Percentiles rank a stretch among this genome's conserved stretches.
Conservation (phyloP, 2,329 filamentous ascomycete species). For the Penicillium sp. region DNA sequence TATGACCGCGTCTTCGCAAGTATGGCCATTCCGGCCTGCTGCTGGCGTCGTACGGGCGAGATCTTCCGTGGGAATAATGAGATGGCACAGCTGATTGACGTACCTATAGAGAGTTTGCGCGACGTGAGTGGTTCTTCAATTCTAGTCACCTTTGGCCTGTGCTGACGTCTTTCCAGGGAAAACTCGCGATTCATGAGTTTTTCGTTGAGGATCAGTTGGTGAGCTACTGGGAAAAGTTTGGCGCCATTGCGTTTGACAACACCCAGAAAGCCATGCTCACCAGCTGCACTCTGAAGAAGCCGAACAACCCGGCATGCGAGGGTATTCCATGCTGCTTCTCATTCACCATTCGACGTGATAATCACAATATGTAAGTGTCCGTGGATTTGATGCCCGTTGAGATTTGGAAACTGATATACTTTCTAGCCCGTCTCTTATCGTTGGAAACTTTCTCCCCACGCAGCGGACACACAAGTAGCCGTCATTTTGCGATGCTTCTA, state of each 20-base stretch:
- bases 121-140: slow-evolving; percentile 65
- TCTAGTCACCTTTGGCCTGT: not conserved
- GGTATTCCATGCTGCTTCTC: slow-evolving; percentile 95
- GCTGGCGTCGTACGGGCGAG: slow-evolving; percentile 94
- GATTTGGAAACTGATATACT: slow-evolving; percentile 2
- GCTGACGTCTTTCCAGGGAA: slow-evolving; percentile 62
- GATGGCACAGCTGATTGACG: slow-evolving; percentile 94
- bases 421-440: slow-evolving; percentile 82
- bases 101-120: slow-evolving; percentile 84
- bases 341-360: slow-evolving; percentile 92
- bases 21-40: slow-evolving; percentile 97
- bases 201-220: slow-evolving; percentile 93
- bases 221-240: slow-evolving; percentile 98
- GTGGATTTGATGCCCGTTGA: not conserved
- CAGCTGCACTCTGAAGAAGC: slow-evolving; percentile 86
- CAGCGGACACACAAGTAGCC: slow-evolving; percentile 57
- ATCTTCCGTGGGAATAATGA: slow-evolving; percentile 98
- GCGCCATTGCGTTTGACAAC: slow-evolving; percentile 93
- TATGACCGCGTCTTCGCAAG: slow-evolving; percentile 98
- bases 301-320: slow-evolving; percentile 68
- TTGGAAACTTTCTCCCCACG: slow-evolving; percentile 94
- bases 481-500: not conserved
- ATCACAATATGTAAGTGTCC: slow-evolving; percentile 84
- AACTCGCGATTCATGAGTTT: slow-evolving; percentile 92
- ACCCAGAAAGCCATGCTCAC: slow-evolving; percentile 94